Percentiles rank a stretch among this genome's conserved stretches.
These are phyloP conservation scores for Colletotrichum karsti DNA, from an alignment of 2,329 filamentous ascomycete genomes.

Conservation along the genomic window DNA sequence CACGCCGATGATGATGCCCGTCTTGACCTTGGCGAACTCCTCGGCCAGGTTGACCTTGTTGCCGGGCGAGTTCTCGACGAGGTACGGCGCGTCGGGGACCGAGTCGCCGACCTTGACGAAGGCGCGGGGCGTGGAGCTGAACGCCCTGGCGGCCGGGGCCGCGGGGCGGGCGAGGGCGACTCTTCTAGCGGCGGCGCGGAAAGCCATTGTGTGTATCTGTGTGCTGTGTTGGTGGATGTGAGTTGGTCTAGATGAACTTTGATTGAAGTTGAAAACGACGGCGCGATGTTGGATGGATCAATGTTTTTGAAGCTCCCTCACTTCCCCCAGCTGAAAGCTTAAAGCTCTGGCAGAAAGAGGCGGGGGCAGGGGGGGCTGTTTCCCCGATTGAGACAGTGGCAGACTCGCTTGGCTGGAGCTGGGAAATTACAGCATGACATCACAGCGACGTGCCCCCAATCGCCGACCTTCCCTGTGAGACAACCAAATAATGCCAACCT, in stretches of 20 bases:
- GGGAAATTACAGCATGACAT: constrained; percentile 24
- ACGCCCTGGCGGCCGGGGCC: constrained; percentile 46
- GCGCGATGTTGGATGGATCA: not conserved
- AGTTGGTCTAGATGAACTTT: not conserved
- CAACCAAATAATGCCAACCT: not conserved
- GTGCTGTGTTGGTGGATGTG: not conserved
- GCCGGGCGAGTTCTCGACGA: constrained; percentile 86
- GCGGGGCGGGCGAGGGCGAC: constrained; percentile 40
- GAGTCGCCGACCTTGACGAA: constrained; percentile 81
- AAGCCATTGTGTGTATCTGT: constrained; percentile 40
- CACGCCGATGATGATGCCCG: constrained; percentile 86
- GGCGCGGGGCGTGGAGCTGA: constrained; percentile 70
- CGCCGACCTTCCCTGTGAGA: not conserved
- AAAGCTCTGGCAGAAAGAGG: not conserved
- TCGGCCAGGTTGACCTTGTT: constrained; percentile 89
- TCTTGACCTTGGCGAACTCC: constrained; percentile 71
- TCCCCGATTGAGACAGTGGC: constrained; percentile 21
- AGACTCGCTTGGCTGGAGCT: constrained; percentile 6
- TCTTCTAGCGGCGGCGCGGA: constrained; percentile 45
- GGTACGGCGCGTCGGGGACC: constrained; percentile 79
- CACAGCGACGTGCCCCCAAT: constrained; percentile 9
- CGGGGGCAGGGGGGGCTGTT: not conserved
- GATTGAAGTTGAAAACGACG: not conserved
- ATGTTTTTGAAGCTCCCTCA: constrained; percentile 1
- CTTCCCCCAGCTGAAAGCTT: constrained; percentile 13